Conservation (phyloP, 2,329 filamentous ascomycete species). For the Trichophyton rubrum region DNA sequence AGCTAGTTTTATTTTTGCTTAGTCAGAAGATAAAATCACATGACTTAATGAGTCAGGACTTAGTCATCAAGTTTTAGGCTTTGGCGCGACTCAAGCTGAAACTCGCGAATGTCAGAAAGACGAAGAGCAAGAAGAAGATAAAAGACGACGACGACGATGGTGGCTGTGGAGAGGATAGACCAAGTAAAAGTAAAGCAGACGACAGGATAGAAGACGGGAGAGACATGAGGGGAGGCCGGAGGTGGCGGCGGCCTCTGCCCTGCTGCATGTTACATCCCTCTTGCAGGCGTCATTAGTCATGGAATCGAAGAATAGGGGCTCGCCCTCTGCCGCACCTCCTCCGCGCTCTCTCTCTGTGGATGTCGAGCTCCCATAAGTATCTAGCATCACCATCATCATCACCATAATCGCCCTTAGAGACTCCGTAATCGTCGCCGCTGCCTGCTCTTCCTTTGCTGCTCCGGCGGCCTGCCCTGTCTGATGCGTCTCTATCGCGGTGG, state of each 20-base stretch:
- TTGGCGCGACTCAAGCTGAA: neutral
- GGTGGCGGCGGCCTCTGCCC: too few relatives aligned
- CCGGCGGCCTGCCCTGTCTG: neutral
- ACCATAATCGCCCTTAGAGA: neutral
- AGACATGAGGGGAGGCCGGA: neutral
- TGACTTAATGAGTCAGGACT: too few relatives aligned
- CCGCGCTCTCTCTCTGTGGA: neutral
- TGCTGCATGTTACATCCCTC: neutral
- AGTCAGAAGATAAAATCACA: neutral
- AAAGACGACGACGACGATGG: neutral
- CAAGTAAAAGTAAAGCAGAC: too few relatives aligned
- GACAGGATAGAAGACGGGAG: too few relatives aligned
- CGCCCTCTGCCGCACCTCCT: neutral
- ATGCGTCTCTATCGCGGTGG: neutral
- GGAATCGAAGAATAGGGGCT: neutral
- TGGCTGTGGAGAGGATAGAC: too few relatives aligned
- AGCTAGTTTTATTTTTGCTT: neutral
- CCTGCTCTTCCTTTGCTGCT: neutral
- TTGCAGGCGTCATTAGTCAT: neutral
- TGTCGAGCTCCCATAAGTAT: too few relatives aligned
- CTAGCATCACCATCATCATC: too few relatives aligned
- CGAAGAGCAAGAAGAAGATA: neutral
- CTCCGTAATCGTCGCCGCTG: too few relatives aligned
- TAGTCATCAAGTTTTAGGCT: neutral
- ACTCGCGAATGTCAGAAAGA: neutral